Conservation (phyloP, 2,329 filamentous ascomycete genomes). For the Penicillium corylophilum region DNA sequence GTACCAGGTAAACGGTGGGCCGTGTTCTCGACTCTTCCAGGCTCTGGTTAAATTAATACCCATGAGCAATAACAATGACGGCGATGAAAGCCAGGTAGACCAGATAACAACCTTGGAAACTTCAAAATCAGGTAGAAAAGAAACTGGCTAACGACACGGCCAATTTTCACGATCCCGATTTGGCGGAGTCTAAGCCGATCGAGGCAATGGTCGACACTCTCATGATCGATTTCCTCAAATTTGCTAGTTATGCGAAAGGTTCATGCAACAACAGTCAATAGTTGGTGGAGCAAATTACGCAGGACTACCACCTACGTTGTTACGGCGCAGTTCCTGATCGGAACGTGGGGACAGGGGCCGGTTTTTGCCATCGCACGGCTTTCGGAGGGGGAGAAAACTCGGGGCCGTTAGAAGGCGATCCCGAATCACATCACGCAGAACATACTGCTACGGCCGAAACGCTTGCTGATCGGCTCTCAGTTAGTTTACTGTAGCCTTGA, state of each 20-base stretch:
- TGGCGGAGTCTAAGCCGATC: background rate
- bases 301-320: background rate
- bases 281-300: background rate
- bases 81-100: background rate
- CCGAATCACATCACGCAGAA: constrained; percentile 19
- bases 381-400: constrained; percentile 26
- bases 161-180: background rate
- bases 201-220: background rate
- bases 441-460: constrained; percentile 18
- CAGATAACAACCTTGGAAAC: background rate
- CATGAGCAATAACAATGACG: background rate
- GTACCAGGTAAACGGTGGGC: background rate
- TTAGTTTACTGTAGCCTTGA: background rate
- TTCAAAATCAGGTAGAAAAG: background rate
- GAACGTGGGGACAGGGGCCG: background rate
- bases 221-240: background rate
- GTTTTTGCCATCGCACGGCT: constrained; percentile 11
- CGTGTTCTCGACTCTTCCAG: background rate
- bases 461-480: constrained; percentile 13
- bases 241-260: background rate
- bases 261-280: background rate
- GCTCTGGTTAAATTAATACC: background rate
- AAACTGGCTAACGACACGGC: background rate
- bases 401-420: constrained; percentile 20
- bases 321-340: background rate